Percentiles rank a stretch among this genome's conserved stretches.
These are phyloP conservation scores for Solanum lignicaule DNA, from an alignment of 257 asterid genomes.

Conservation along the genomic window DNA sequence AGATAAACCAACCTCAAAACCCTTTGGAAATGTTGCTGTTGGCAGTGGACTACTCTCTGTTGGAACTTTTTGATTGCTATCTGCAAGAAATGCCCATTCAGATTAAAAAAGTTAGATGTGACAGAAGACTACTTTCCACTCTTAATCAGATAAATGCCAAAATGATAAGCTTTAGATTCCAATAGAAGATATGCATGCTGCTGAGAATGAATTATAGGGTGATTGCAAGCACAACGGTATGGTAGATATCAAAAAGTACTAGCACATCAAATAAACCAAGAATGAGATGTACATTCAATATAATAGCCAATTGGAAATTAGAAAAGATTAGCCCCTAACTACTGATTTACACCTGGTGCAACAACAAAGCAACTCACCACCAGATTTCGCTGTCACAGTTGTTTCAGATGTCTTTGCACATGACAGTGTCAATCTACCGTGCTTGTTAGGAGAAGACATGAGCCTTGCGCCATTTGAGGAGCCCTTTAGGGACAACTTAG, in stretches of 20 bases:
- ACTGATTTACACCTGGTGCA: neutral
- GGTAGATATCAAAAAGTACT: neutral
- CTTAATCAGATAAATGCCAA: neutral
- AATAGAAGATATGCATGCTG: neutral
- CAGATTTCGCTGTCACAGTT: constrained; percentile 31
- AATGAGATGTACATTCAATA: neutral
- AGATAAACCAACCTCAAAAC: constrained; percentile 42
- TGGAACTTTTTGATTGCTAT: constrained; percentile 23
- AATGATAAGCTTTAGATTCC: neutral
- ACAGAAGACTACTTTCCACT: neutral
- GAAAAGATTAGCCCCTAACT: neutral
- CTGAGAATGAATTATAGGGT: neutral
- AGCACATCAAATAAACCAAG: neutral
- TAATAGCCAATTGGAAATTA: neutral
- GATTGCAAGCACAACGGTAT: neutral
- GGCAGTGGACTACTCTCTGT: constrained; percentile 28
- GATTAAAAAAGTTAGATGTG: constrained; percentile 11
- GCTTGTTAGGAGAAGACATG: constrained; percentile 29
- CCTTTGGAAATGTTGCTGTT: constrained; percentile 48
- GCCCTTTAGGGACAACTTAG: constrained; percentile 17
- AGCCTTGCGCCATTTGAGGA: constrained; percentile 27
- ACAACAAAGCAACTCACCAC: constrained; percentile 29
- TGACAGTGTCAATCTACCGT: constrained; percentile 29
- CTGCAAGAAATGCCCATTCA: constrained; percentile 51
- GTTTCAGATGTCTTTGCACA: constrained; percentile 61